phyloP scores from a whole-genome alignment of 371 early-diverging fungal species.

The Circinella umbellata region DNA sequence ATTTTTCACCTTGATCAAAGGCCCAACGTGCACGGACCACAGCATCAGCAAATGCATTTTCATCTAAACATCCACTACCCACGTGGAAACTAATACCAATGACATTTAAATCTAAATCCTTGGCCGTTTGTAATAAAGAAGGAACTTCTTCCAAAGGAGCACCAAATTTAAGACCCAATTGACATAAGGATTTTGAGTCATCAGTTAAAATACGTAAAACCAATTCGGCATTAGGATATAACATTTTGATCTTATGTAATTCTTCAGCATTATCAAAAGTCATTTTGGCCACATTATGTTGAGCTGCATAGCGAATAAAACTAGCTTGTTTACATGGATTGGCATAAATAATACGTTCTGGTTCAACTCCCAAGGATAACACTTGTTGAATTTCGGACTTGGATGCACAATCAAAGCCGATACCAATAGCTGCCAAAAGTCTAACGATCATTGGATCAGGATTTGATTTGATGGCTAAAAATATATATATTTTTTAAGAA shows the following conservation, averaged over 20 bases:
- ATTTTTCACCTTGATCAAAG: slow-evolving; percentile 80
- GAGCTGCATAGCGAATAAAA: slow-evolving; percentile 85
- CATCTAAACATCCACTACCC: slow-evolving; percentile 93
- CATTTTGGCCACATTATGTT: slow-evolving; percentile 85
- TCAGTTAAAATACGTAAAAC: slow-evolving; percentile 95
- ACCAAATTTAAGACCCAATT: slow-evolving; percentile 96
- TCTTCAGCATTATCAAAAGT: slow-evolving; percentile 99
- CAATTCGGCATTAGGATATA: slow-evolving; percentile 83
- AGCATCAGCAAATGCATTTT: slow-evolving; percentile 91
- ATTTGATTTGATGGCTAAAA: slow-evolving; percentile 94
- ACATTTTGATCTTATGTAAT: slow-evolving; percentile 87
- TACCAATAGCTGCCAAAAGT: slow-evolving; percentile 83
- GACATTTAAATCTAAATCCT: slow-evolving; percentile 82
- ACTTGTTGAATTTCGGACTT: slow-evolving; percentile 87
- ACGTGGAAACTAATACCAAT: slow-evolving; percentile 96
- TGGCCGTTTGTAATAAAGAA: slow-evolving; percentile 74
- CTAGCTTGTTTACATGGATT: slow-evolving; percentile 98
- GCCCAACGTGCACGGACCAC: slow-evolving; percentile 83
- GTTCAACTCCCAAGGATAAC: slow-evolving; percentile 77
- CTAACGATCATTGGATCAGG: slow-evolving; percentile 88
- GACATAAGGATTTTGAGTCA: slow-evolving; percentile 91
- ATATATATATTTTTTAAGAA: neutral
- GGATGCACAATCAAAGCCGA: slow-evolving; percentile 95
- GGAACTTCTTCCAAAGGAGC: slow-evolving; percentile 79
- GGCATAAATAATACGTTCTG: slow-evolving; percentile 92